Evolutionary conservation across 352 stramenopile species (phyloP), one percentile per base, ranked within the genome.

Genomic region (Globisporangium nodosum): DNA sequence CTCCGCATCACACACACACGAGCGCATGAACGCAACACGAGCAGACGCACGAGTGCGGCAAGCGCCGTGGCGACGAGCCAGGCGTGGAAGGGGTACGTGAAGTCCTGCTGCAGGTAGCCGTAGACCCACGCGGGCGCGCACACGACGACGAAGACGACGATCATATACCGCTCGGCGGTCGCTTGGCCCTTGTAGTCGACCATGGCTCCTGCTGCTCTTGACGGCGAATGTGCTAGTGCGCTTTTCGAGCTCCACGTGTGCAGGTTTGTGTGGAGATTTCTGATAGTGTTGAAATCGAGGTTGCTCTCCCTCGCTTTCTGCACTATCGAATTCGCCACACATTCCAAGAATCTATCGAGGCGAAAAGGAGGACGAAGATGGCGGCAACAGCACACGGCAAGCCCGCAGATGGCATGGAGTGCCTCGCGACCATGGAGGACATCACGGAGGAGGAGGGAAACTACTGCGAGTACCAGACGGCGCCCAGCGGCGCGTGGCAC

Each of bases 371-470:
- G 42, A 64, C 16, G 21, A 75, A 55, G 54, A 54, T 20, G 51
- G n/a, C 40, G 49, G 33, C 18, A 27, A 56, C 30, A 60, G 13
- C 49, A 11, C 92, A 98, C 58, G 85, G 90, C 39, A 87, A 81
- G 60, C 92, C 92, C 11, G 58, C 64, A 4, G 84, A 90, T 20
- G 89, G 87, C 40, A 87, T 98, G 73, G 87, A 94, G 66, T 98
- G 94, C 70, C 74, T 97, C 42, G 89, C 85, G 50, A 97, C 90
- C 13, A 97, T 98, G 90, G 94, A 98, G 62, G 92, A 98, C 72
- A 98, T 98, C 68, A 97, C 91, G 13, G 73, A 90, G 56, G 88
- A 94, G 43, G 78, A 88, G 3, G 71, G 77, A 15, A 93, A 92
- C 72, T 96, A 94, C 72, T 90, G 81, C 56, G 93, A 98, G 74